Evolutionary conservation across 129 eudicot genomes (phyloP).

Genomic region (Tanacetum coccineum): DNA sequence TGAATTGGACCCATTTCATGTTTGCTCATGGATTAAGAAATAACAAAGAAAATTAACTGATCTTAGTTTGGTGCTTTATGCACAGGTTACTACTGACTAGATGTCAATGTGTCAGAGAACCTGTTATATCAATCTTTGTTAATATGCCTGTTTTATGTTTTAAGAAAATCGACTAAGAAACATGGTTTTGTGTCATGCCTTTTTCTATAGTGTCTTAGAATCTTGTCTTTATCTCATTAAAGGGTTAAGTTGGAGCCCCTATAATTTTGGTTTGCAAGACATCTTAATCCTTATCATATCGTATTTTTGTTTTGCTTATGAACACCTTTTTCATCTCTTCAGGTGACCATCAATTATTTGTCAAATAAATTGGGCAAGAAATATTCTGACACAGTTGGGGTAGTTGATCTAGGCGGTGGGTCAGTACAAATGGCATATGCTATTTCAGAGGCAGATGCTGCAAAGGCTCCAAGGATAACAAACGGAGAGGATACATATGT

Average conservation of each 20-base stretch:
- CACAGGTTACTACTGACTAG: not conserved
- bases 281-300: not conserved
- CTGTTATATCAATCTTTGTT: not conserved
- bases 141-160: slow-evolving; percentile 9
- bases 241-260: slow-evolving; percentile 1
- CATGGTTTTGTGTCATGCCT: not conserved
- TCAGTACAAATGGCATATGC: slow-evolving; percentile 99
- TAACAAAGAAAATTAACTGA: not conserved
- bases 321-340: slow-evolving; percentile 19
- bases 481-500: slow-evolving; percentile 83
- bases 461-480: slow-evolving; percentile 74
- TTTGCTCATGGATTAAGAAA: slow-evolving; percentile 10
- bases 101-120: not conserved
- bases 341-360: slow-evolving; percentile 95
- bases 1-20: slow-evolving; percentile 4
- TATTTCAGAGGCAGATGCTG: slow-evolving; percentile 89
- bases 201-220: not conserved
- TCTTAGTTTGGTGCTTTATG: slow-evolving; percentile 8
- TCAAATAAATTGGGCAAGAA: slow-evolving; percentile 68
- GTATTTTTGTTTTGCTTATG: slow-evolving; percentile 2
- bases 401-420: slow-evolving; percentile 99
- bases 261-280: not conserved
- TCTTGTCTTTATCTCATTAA: slow-evolving; percentile 7
- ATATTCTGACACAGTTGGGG: slow-evolving; percentile 82
- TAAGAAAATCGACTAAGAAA: slow-evolving; percentile 1